Evolutionary conservation across 192 early-diverging fungal genomes (phyloP), one percentile per base, ranked within the genome.

Genomic region (Spizellomyces punctatus): DNA sequence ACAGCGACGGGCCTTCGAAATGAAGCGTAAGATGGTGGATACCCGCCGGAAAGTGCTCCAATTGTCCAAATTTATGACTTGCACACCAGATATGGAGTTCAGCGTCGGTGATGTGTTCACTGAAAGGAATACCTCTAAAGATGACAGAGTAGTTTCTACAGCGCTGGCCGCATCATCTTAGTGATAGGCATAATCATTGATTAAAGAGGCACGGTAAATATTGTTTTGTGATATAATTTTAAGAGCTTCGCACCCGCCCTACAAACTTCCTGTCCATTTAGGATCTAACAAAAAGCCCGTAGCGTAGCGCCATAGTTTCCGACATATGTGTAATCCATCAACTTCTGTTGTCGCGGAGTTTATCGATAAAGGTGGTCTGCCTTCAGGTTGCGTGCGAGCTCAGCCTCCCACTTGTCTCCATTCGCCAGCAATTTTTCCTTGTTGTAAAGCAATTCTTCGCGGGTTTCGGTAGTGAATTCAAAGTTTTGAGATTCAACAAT

Each of bases 371-470:
- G 62, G 64, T 85, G 72, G 57, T 85, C 84, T 12, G 81, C 79
- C 75, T 83, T 73, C 79, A 85, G 71, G 68, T 82, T 85, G 44
- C 84, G 71, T 12, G 84, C 84, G 69, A 85, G 79, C 70, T 85
- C 84, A 16, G 79, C 68, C 81, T 98, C 96, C 95, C 96, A 98
- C 84, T 95, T 95, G 80, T 98, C 96, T 73, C 96, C 96, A 75
- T 98, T 98, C 43, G 93, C 89, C 67, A 98, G 80, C 9, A 98
- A 83, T 85, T 96, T 96, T 66, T 83, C 82, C 89, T 98, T 98
- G 87, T 98, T 98, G 80, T 96, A 96, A 65, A 98, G 83, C 59
- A 98, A 85, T 80, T 98, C 96, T 84, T 98, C 96, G 76, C 93
- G 93, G 43, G 96, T 95, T 83, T 98, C 96, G 4, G 95, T 96